These are phyloP conservation scores for Penicillium argentinense DNA, from an alignment of 495 filamentous ascomycete genomes.

Conservation along the genomic window DNA sequence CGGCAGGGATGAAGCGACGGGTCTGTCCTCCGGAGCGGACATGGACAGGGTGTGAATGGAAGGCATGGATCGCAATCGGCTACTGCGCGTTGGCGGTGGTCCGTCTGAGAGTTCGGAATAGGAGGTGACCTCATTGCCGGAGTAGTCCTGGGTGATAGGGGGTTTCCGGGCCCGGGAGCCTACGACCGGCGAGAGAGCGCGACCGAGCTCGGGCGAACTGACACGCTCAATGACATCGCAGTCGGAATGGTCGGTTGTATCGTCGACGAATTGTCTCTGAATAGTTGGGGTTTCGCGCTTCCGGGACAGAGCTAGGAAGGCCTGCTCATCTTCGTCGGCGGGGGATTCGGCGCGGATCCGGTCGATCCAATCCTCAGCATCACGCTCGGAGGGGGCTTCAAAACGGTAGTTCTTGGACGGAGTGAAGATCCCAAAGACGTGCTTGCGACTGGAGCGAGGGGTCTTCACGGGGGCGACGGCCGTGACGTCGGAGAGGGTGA, in stretches of 20 bases:
- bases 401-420: conserved; percentile 90
- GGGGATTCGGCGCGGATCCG: conserved; percentile 76
- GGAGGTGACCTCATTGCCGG: conserved; percentile 82
- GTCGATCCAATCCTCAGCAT: conserved; percentile 85
- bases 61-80: conserved; percentile 32
- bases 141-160: conserved; percentile 69
- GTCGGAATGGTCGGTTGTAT: conserved; percentile 49
- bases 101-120: conserved; percentile 90
- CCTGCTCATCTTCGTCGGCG: conserved; percentile 82
- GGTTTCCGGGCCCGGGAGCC: conserved; percentile 34
- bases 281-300: conserved; percentile 31
- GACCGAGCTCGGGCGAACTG: conserved; percentile 47
- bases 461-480: conserved; percentile 87
- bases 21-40: conserved; percentile 28
- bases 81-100: conserved; percentile 26
- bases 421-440: conserved; percentile 93
- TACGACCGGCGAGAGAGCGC: conserved; percentile 28
- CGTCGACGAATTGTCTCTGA: conserved; percentile 40
- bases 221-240: conserved; percentile 31
- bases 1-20: conserved; percentile 25
- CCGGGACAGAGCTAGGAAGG: conserved; percentile 61
- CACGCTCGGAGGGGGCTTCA: conserved; percentile 66
- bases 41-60: conserved; percentile 35
- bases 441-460: conserved; percentile 72
- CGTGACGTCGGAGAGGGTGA: conserved; percentile 85